phyloP scores from a whole-genome alignment of 257 asterid species.

The Avicennia marina region DNA sequence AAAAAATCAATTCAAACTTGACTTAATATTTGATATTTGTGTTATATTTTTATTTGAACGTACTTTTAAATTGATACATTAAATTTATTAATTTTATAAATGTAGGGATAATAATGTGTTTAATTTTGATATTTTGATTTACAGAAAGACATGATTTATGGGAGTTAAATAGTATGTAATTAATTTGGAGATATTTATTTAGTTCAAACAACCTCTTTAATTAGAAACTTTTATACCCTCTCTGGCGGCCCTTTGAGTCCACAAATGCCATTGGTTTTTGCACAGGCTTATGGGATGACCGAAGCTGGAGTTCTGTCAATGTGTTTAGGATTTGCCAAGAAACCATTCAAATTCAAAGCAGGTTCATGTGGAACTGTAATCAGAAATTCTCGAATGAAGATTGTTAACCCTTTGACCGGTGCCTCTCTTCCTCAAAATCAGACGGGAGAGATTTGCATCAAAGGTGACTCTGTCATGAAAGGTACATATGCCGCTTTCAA shows the following conservation, averaged over 20 bases:
- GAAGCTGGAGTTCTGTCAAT: constrained; percentile 46
- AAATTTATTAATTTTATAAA: too few relatives aligned
- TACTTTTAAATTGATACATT: too few relatives aligned
- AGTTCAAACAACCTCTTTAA: not conserved
- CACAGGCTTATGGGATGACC: constrained; percentile 64
- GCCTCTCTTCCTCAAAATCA: constrained; percentile 37
- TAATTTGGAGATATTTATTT: not conserved
- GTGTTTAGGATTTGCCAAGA: constrained; percentile 51
- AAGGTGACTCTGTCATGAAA: constrained; percentile 46
- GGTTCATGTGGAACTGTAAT: constrained; percentile 55
- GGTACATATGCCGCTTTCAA: constrained; percentile 21
- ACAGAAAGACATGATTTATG: too few relatives aligned
- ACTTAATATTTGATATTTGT: too few relatives aligned
- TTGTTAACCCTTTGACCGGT: constrained; percentile 39
- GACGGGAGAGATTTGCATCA: constrained; percentile 43
- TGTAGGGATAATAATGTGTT: too few relatives aligned
- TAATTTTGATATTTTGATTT: too few relatives aligned
- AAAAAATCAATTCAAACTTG: too few relatives aligned
- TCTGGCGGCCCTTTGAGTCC: too few relatives aligned
- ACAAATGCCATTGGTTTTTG: not conserved
- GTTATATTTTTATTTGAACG: too few relatives aligned
- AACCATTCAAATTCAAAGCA: constrained; percentile 32
- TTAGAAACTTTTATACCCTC: not conserved
- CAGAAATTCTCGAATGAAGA: constrained; percentile 42
- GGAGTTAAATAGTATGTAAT: too few relatives aligned